These are phyloP conservation scores for Helotiales sp. DNA, from an alignment of 2,329 filamentous ascomycete genomes.

Conservation along the genomic window DNA sequence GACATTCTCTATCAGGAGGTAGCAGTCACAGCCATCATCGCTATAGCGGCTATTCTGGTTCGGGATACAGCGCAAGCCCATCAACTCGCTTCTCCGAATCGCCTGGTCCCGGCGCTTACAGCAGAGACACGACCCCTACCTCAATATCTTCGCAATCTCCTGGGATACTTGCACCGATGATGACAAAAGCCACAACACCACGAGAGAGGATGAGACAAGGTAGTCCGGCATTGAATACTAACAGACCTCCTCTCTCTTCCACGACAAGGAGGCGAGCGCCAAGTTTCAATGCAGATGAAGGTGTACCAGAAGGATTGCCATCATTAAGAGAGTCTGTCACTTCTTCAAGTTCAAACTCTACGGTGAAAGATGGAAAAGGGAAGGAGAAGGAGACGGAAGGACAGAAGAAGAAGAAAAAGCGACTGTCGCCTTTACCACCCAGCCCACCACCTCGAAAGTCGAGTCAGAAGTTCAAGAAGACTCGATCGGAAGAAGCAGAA, in stretches of 20 bases:
- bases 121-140: constrained; percentile 75
- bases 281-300: constrained; percentile 55
- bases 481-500: constrained; percentile 39
- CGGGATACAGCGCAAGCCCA: constrained; percentile 67
- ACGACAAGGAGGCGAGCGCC: constrained; percentile 54
- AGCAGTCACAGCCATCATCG: constrained; percentile 49
- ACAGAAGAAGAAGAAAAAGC: constrained; percentile 44
- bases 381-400: constrained; percentile 36
- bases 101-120: constrained; percentile 67
- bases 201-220: constrained; percentile 52
- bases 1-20: constrained; percentile 27
- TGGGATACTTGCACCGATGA: constrained; percentile 50
- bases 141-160: constrained; percentile 77
- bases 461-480: constrained; percentile 52
- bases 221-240: constrained; percentile 54
- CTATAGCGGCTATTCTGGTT: constrained; percentile 35
- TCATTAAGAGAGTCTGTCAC: constrained; percentile 68
- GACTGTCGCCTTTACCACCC: constrained; percentile 50
- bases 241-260: constrained; percentile 52
- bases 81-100: constrained; percentile 77
- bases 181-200: constrained; percentile 37
- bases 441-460: constrained; percentile 64
- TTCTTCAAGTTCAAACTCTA: constrained; percentile 73
- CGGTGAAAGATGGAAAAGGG: constrained; percentile 54
- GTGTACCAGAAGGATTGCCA: constrained; percentile 56